These are phyloP conservation scores for Porpolomopsis calyptriformis DNA, from an alignment of 768 basidiomycete species.

Conservation along the genomic window DNA sequence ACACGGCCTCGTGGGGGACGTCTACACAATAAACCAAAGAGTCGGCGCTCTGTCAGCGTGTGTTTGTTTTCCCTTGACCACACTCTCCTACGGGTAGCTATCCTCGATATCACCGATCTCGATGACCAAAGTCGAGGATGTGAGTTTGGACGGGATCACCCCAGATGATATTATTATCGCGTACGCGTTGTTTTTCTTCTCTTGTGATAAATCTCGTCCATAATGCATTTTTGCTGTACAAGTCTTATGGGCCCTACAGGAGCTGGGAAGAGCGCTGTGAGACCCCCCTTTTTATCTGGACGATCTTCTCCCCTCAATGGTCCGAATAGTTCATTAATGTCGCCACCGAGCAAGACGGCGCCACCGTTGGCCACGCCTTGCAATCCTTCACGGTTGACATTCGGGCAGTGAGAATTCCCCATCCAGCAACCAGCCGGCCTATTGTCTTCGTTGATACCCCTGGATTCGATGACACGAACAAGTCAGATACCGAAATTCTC, in stretches of 20 bases:
- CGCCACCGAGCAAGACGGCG: slow-evolving; percentile 2
- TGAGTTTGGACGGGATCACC: no score
- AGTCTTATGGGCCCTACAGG: not conserved
- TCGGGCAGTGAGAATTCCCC: not conserved
- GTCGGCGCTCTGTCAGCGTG: no score
- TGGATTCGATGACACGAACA: slow-evolving; percentile 16
- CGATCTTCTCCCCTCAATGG: not conserved
- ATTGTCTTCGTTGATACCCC: slow-evolving; percentile 16
- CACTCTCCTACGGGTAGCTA: no score
- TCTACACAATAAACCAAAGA: no score
- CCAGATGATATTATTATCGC: slow-evolving; percentile 1
- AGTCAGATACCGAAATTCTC: slow-evolving; percentile 10
- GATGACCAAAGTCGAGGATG: no score
- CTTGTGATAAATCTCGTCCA: not conserved
- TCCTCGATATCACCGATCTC: no score
- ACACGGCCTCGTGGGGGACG: no score
- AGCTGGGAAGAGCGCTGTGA: not conserved
- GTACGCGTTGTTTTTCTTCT: not conserved
- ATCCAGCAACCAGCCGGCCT: not conserved
- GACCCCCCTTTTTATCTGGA: not conserved
- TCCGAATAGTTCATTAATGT: slow-evolving; percentile 7
- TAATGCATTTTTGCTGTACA: not conserved
- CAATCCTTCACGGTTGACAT: slow-evolving; percentile 8
- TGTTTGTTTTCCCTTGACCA: no score
- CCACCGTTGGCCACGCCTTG: slow-evolving; percentile 4